Conservation (phyloP, 495 filamentous ascomycete species). For the Thozetella sp. region DNA sequence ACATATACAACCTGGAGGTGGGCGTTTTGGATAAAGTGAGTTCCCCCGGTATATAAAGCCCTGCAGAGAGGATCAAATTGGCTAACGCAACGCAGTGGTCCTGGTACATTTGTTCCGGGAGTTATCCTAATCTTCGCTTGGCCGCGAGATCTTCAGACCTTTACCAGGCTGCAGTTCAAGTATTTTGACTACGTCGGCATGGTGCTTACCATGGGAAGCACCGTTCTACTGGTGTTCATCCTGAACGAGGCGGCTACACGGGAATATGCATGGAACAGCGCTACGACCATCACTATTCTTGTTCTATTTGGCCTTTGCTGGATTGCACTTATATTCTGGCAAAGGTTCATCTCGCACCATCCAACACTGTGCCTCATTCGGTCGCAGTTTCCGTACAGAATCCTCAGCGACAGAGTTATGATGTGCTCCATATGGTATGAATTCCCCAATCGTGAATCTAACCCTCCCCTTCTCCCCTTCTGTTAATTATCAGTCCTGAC, state of each 20-base stretch:
- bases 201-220: neutral
- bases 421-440: neutral
- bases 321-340: neutral
- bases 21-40: constrained; percentile 61
- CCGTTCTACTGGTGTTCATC: neutral
- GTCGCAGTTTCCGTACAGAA: neutral
- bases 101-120: neutral
- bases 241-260: neutral
- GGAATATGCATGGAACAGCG: neutral
- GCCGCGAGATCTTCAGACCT: neutral
- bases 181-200: neutral
- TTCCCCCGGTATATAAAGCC: neutral
- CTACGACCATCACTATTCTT: neutral
- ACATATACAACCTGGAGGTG: constrained; percentile 60
- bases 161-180: neutral
- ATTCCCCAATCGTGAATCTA: neutral
- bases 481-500: neutral
- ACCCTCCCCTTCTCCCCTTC: neutral
- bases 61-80: neutral
- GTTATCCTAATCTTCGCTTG: neutral
- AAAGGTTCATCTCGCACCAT: neutral
- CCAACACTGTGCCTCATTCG: neutral
- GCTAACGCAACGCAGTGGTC: neutral
- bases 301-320: neutral
- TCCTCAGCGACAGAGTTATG: neutral